Evolutionary conservation across 2,329 filamentous ascomycete genomes (phyloP).

Genomic region (Diaporthe sp.): DNA sequence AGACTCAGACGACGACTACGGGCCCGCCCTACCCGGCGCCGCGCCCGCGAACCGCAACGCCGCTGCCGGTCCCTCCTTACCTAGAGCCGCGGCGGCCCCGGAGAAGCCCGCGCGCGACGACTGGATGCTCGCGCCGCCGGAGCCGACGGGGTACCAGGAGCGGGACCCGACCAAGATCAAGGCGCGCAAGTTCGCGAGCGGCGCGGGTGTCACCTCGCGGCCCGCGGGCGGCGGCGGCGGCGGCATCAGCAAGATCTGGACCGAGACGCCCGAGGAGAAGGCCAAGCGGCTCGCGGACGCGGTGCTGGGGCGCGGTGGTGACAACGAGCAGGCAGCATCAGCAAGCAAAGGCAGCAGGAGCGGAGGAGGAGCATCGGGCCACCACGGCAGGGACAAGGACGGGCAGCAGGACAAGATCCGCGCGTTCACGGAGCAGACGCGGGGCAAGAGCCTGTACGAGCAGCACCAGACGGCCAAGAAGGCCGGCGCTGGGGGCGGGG

Average conservation of each 20-base stretch:
- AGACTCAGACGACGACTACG: conserved; percentile 67
- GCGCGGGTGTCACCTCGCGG: conserved; percentile 45
- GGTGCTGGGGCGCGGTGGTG: conserved; percentile 73
- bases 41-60: conserved; percentile 52
- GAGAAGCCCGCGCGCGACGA: conserved; percentile 74
- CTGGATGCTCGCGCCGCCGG: conserved; percentile 84
- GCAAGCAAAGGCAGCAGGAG: conserved; percentile 61
- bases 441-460: conserved; percentile 72
- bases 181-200: conserved; percentile 85
- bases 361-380: conserved; percentile 57
- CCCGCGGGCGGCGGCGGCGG: conserved; percentile 53
- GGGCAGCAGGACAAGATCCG: conserved; percentile 70
- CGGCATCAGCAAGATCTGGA: conserved; percentile 82
- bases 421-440: conserved; percentile 65
- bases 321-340: conserved; percentile 34
- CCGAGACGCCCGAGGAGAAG: conserved; percentile 92
- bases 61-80: conserved; percentile 60
- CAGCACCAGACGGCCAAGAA: conserved; percentile 64
- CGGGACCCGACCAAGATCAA: conserved; percentile 88
- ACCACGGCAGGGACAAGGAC: conserved; percentile 50
- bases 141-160: conserved; percentile 67
- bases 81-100: conserved; percentile 47
- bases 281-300: conserved; percentile 84
- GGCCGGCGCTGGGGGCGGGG: conserved; percentile 41
- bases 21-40: conserved; percentile 69